Evolutionary conservation across 495 filamentous ascomycete species (phyloP).

Genomic region (Penicillium canariense): DNA sequence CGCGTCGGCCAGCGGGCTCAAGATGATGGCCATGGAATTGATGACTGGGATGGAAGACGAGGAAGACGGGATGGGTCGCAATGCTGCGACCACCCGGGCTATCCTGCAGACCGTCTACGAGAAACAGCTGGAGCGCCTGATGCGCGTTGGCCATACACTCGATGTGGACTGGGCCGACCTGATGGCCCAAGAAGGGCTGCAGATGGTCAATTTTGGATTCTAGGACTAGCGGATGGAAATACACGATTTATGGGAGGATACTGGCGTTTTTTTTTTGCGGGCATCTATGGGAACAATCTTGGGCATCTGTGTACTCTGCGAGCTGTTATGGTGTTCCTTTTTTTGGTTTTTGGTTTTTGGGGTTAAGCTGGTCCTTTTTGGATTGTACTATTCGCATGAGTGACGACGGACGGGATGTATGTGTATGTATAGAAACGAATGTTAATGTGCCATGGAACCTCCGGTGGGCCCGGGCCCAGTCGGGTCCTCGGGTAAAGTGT

Average conservation of each 20-base stretch:
- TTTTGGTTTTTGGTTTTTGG: neutral
- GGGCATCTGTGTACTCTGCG: constrained; percentile 6
- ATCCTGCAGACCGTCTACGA: constrained; percentile 53
- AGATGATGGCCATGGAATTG: constrained; percentile 50
- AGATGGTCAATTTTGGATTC: constrained; percentile 42
- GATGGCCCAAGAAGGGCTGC: constrained; percentile 39
- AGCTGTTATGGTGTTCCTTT: neutral
- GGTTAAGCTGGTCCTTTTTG: neutral
- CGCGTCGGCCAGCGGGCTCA: constrained; percentile 37
- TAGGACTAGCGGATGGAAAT: no score
- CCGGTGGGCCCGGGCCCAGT: neutral
- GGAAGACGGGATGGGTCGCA: constrained; percentile 48
- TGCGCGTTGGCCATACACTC: constrained; percentile 34
- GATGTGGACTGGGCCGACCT: constrained; percentile 49
- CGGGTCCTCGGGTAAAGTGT: neutral
- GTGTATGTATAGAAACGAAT: constrained; percentile 8
- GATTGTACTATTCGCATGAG: constrained; percentile 18
- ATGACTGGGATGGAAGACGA: constrained; percentile 49
- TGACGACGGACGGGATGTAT: constrained; percentile 15
- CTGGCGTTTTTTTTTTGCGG: constrained; percentile 11
- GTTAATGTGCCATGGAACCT: neutral
- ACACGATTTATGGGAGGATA: no score
- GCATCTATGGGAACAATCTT: neutral
- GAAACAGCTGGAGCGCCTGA: constrained; percentile 39
- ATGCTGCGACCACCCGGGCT: constrained; percentile 44